These are phyloP conservation scores for Scutellaria minor DNA, from an alignment of 257 asterid genomes.

Conservation along the genomic window DNA sequence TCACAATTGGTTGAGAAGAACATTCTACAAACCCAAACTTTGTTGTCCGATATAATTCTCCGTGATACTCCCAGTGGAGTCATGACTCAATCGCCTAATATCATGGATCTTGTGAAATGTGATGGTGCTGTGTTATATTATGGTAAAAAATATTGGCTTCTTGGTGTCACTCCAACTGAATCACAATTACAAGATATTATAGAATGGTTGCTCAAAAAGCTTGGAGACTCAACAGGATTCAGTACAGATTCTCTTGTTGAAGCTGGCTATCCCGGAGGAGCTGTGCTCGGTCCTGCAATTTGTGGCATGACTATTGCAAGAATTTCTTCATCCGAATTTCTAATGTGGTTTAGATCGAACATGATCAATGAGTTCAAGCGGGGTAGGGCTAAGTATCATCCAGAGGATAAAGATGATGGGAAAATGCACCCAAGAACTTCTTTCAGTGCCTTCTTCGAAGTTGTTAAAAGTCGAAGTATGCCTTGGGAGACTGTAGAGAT, in stretches of 20 bases:
- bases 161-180: constrained; percentile 70
- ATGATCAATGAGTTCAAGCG: constrained; percentile 40
- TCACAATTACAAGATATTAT: constrained; percentile 25
- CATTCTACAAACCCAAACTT: constrained; percentile 53
- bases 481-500: too few species aligned
- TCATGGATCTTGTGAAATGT: constrained; percentile 67
- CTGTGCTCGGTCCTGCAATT: constrained; percentile 55
- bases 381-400: too few species aligned
- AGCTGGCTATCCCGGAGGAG: constrained; percentile 60
- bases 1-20: constrained; percentile 58
- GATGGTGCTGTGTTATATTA: constrained; percentile 63
- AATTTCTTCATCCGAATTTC: constrained; percentile 46
- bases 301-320: constrained; percentile 67
- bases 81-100: constrained; percentile 58
- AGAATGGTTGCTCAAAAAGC: constrained; percentile 49
- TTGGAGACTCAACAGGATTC: constrained; percentile 52
- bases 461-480: too few species aligned
- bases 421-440: too few species aligned
- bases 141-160: constrained; percentile 61
- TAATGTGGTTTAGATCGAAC: constrained; percentile 72
- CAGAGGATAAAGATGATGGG: too few species aligned
- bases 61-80: constrained; percentile 56
- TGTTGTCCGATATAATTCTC: constrained; percentile 65
- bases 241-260: constrained; percentile 62
- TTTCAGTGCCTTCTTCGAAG: too few species aligned